These are phyloP conservation scores for Sherardia arvensis DNA, from an alignment of 257 asterid species.

Conservation along the genomic window DNA sequence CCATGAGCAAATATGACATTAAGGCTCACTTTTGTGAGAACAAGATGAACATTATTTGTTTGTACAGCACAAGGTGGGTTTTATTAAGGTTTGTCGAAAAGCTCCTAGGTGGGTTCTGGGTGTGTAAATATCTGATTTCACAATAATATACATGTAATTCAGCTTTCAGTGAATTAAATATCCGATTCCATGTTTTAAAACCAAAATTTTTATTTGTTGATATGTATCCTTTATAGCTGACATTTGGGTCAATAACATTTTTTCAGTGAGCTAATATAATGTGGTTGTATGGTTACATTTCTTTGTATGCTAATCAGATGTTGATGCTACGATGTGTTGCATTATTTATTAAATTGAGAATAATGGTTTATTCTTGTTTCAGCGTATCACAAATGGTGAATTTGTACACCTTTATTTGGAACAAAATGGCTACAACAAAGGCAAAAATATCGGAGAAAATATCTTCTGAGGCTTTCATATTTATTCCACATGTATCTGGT, in stretches of 20 bases:
- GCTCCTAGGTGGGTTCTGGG: too few relatives aligned
- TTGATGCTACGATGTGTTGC: background rate
- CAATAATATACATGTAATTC: too few relatives aligned
- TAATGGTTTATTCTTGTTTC: conserved; percentile 19
- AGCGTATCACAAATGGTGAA: conserved; percentile 80
- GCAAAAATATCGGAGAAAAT: conserved; percentile 48
- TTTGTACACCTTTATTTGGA: conserved; percentile 71
- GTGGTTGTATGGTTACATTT: background rate
- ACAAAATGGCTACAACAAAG: conserved; percentile 50
- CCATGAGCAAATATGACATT: too few relatives aligned
- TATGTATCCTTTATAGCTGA: too few relatives aligned
- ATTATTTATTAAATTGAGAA: background rate
- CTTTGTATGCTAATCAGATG: background rate
- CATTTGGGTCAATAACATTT: background rate
- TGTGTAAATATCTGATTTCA: too few relatives aligned
- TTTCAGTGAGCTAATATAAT: background rate
- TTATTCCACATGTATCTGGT: conserved; percentile 51
- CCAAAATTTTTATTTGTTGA: too few relatives aligned
- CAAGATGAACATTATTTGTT: background rate
- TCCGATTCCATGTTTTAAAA: too few relatives aligned
- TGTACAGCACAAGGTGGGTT: too few relatives aligned
- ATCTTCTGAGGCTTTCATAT: conserved; percentile 60
- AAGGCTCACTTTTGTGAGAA: background rate
- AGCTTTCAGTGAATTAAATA: too few relatives aligned
- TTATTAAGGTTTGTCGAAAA: too few relatives aligned